A percentile compares a stretch with the other conserved stretches of the same genome.
These are phyloP conservation scores for Fomitopsis pinicola DNA, from an alignment of 1,284 basidiomycete genomes.

Conservation along the genomic window DNA sequence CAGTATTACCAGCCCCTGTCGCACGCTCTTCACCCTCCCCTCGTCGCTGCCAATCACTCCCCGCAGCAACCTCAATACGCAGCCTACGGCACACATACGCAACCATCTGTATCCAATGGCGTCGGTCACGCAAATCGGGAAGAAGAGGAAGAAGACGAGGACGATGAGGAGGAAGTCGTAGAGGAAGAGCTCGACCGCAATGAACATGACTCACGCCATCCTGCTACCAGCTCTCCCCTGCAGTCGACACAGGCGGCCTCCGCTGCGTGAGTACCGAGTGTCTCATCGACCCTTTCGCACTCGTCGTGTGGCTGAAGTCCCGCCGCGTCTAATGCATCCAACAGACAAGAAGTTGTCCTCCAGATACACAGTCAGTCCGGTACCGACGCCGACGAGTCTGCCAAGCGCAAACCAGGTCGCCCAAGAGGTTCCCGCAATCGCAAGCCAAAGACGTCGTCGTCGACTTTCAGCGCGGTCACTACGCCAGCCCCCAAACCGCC, in stretches of 20 bases:
- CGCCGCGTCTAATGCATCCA: constrained; percentile 14
- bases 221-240: constrained; percentile 26
- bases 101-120: constrained; percentile 22
- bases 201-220: constrained; percentile 21
- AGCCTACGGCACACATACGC: constrained; percentile 23
- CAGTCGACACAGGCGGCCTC: constrained; percentile 21
- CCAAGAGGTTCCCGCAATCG: constrained; percentile 74
- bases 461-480: constrained; percentile 18
- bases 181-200: constrained; percentile 60
- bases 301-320: constrained; percentile 16
- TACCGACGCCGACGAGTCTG: constrained; percentile 27
- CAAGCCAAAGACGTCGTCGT: constrained; percentile 33
- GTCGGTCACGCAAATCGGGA: constrained; percentile 21
- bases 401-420: constrained; percentile 67
- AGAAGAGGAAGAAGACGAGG: constrained; percentile 60
- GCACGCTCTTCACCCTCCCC: constrained; percentile 64
- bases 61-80: constrained; percentile 22
- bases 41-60: constrained; percentile 22
- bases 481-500: constrained; percentile 22
- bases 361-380: constrained; percentile 3
- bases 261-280: constrained; percentile 28
- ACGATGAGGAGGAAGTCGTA: constrained; percentile 63
- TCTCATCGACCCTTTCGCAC: constrained; percentile 7
- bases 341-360: constrained; percentile 7
- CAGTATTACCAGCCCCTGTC: constrained; percentile 78